These are phyloP conservation scores for Tolypocladium pustulatum DNA, from an alignment of 2,329 filamentous ascomycete genomes.

Conservation along the genomic window DNA sequence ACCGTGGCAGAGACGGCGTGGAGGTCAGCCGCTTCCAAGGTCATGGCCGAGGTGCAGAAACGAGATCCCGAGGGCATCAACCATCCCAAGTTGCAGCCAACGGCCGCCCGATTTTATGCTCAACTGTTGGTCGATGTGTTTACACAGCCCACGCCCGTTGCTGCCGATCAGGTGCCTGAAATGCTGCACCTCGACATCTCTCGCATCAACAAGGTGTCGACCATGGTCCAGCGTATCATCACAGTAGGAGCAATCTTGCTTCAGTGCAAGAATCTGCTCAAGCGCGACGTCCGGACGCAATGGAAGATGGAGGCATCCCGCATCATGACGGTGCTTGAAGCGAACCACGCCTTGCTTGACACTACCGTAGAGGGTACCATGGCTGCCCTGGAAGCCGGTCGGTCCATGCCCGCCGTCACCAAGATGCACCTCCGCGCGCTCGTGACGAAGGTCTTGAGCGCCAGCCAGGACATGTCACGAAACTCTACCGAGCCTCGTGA, in stretches of 20 bases:
- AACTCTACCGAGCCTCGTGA: conserved; percentile 35
- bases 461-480: conserved; percentile 34
- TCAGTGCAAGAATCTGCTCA: conserved; percentile 74
- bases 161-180: conserved; percentile 52
- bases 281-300: conserved; percentile 65
- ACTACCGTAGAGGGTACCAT: conserved; percentile 49
- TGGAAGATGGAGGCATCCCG: conserved; percentile 68
- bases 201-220: conserved; percentile 40
- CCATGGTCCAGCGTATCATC: conserved; percentile 44
- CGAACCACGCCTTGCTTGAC: conserved; percentile 37
- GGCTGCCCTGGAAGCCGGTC: conserved; percentile 50
- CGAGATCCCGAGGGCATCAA: conserved; percentile 60
- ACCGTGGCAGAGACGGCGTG: conserved; percentile 55
- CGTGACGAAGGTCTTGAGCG: conserved; percentile 44
- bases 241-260: conserved; percentile 65
- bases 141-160: conserved; percentile 50
- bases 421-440: conserved; percentile 48
- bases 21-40: conserved; percentile 51
- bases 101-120: conserved; percentile 60
- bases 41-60: conserved; percentile 53
- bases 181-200: conserved; percentile 60
- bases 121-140: conserved; percentile 68
- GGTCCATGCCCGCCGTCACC: conserved; percentile 54
- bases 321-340: conserved; percentile 60
- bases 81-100: conserved; percentile 51